Percentiles rank a stretch among this genome's conserved stretches.
phyloP scores from a whole-genome alignment of 106 monocot genomes.

The Allium cepa region DNA sequence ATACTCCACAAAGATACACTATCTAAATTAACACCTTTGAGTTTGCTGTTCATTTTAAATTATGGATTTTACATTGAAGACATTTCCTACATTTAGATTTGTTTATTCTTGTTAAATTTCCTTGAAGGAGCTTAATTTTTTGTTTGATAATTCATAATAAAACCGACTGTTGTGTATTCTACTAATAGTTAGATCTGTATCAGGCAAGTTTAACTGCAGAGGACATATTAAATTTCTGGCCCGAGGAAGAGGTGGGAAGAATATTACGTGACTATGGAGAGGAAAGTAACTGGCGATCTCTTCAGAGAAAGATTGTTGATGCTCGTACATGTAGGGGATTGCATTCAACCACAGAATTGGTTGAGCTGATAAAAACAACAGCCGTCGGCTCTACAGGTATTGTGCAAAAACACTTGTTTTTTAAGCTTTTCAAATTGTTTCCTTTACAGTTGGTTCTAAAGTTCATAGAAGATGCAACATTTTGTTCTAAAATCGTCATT shows the following conservation, averaged over 20 bases:
- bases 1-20: no score
- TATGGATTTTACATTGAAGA: no score
- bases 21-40: no score
- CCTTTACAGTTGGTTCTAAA: neutral
- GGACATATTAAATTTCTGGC: conserved; percentile 93
- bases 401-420: neutral
- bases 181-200: conserved; percentile 6
- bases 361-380: conserved; percentile 45
- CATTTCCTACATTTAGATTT: no score
- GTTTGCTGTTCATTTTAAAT: no score
- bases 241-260: conserved; percentile 74
- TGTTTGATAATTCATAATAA: no score
- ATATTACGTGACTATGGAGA: conserved; percentile 87
- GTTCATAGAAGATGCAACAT: no score
- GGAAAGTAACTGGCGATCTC: conserved; percentile 85
- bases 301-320: conserved; percentile 62
- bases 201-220: conserved; percentile 80
- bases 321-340: conserved; percentile 56
- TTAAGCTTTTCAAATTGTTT: conserved; percentile 3
- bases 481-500: no score
- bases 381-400: conserved; percentile 45
- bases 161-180: no score
- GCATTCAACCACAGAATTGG: conserved; percentile 65
- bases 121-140: no score
- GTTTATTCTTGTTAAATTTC: no score